Evolutionary conservation across 2,329 filamentous ascomycete species (phyloP), one percentile per base, ranked within the genome.

Genomic region (Talaromyces amestolkiae): DNA sequence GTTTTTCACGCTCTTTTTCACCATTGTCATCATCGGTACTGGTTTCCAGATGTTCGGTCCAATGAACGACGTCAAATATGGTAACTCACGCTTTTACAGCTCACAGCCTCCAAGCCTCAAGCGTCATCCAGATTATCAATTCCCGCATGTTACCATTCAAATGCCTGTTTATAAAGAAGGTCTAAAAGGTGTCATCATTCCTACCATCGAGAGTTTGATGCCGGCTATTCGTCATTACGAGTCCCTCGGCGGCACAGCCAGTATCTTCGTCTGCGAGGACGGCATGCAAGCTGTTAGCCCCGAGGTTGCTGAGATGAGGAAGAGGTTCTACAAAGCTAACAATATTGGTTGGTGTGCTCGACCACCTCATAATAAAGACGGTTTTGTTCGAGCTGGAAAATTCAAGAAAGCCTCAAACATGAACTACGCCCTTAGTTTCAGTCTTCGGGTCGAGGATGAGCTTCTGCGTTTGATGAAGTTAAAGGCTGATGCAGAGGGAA

Each of bases 131-230:
- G 51, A 45, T 22, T 65, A 45, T 35, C 49, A 65, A 35, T 65
- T 65, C 24, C 39, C 83, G 81, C 70, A 79, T 15, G 70, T 85
- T 67, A 94, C 91, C 3, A 90, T 96, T 53, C 92, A 96, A 73
- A 93, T 91, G 75, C 92, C 92, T 6, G 91, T 96, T 0, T 96
- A 95, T 81, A 95, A 94, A 77, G 92, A 96, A 76, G 91, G 91
- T 69, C 83, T 96, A 2, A 80, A 81, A 39, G 86, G 83, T n/a
- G 92, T 96, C 71, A 87, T 87, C 67, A 78, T 80, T 58, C 85
- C 85, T 0, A 87, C 85, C 0, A 81, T 87, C 49, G 78, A 82
- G 24, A 86, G 83, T 8, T 73, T 87, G 33, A 86, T 85, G 72
- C 80, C 81, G 17, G 85, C 85, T 15, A 86, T 87, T 66, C 84